Percentiles rank a stretch among this genome's conserved stretches.
Conservation (phyloP, 2,329 filamentous ascomycete species). For the Emergomyces pasteurianus region DNA sequence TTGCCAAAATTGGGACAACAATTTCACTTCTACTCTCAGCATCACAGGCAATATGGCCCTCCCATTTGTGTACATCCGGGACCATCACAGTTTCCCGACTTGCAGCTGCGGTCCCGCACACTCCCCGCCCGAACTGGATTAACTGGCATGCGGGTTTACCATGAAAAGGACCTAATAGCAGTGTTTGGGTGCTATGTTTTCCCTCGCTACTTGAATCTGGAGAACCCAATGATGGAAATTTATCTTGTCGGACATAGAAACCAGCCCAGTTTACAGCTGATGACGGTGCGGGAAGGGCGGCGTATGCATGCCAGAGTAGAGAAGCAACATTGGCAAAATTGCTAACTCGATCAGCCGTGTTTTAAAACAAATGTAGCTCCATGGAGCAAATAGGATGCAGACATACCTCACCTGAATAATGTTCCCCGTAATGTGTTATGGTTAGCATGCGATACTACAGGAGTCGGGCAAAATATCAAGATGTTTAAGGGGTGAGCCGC, state of each 20-base stretch:
- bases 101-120: slow-evolving; percentile 35
- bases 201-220: slow-evolving; percentile 6
- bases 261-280: slow-evolving; percentile 38
- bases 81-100: slow-evolving; percentile 31
- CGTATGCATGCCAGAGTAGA: slow-evolving; percentile 38
- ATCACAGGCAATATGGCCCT: slow-evolving; percentile 40
- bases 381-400: background rate
- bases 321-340: slow-evolving; percentile 38
- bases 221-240: slow-evolving; percentile 23
- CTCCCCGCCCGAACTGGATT: slow-evolving; percentile 35
- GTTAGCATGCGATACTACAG: background rate
- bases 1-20: slow-evolving; percentile 35
- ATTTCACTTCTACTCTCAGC: slow-evolving; percentile 38
- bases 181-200: slow-evolving; percentile 13
- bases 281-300: slow-evolving; percentile 31
- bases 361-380: background rate
- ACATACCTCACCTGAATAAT: slow-evolving; percentile 22
- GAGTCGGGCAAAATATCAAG: slow-evolving; percentile 4
- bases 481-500: background rate
- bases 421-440: background rate
- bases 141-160: slow-evolving; percentile 39
- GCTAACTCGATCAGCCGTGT: slow-evolving; percentile 13
- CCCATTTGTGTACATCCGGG: slow-evolving; percentile 32
- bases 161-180: slow-evolving; percentile 38
- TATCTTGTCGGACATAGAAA: slow-evolving; percentile 36